phyloP scores from a whole-genome alignment of 768 basidiomycete genomes.

The Tricholoma hemisulphureum region DNA sequence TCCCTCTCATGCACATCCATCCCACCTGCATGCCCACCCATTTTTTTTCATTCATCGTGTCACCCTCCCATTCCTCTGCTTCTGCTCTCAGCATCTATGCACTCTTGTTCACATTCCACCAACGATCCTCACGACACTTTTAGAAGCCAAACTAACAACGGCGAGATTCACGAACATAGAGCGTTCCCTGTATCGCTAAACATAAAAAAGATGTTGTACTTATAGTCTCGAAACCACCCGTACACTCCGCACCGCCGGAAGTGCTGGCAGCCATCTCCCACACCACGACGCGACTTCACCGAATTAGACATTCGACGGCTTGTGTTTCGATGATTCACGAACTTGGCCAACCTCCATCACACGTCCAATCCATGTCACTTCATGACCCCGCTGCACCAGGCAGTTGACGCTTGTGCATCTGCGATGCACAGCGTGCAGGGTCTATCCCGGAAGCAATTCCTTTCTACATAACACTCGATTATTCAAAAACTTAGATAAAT shows the following conservation, averaged over 20 bases:
- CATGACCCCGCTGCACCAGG: conserved; percentile 6
- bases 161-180: conserved; percentile 17
- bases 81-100: background rate
- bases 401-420: conserved; percentile 3
- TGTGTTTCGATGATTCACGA: background rate
- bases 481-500: too few relatives aligned
- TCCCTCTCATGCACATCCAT: conserved; percentile 2
- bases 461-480: too few relatives aligned
- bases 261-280: conserved; percentile 8
- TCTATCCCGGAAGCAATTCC: too few relatives aligned
- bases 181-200: conserved; percentile 15
- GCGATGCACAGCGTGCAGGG: background rate
- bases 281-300: background rate
- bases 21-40: background rate
- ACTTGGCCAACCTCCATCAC: background rate
- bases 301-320: conserved; percentile 6
- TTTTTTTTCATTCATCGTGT: background rate
- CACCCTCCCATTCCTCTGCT: background rate
- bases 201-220: conserved; percentile 8
- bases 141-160: conserved; percentile 11
- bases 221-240: conserved; percentile 5
- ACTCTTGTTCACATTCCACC: background rate
- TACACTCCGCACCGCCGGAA: conserved; percentile 3
- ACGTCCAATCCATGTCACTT: background rate
- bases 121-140: background rate